Evolutionary conservation across 2,329 filamentous ascomycete species (phyloP), one percentile per base, ranked within the genome.

Genomic region (Aureobasidium sp.): DNA sequence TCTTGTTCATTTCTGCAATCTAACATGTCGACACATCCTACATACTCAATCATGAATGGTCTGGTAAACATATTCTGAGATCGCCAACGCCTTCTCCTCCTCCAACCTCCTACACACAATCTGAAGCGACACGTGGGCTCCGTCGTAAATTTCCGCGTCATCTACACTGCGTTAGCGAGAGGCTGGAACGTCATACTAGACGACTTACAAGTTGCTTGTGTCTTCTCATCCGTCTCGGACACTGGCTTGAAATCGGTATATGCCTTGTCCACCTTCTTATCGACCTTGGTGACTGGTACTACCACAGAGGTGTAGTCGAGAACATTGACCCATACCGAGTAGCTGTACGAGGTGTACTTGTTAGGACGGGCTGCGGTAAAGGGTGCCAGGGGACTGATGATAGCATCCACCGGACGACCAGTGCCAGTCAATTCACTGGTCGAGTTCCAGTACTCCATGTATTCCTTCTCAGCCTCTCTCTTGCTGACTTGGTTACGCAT

Each of bases 381-480:
- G 0, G 82, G 79, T 1, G 80, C 79, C 9, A 82, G 67, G 0
- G 81, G 79, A 64, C 76, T 74, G 17, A 84, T 78, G 1, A 84
- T 68, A 0, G 79, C 81, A 67, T 88, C 85, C 0, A 87, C 82
- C 17, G 72, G 71, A 48, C 69, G 63, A 3, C 72, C 73, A 2
- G 74, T 82, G 29, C 77, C 79, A 0, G 82, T 84, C n/a, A 75
- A 51, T 4, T 75, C 71, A 0, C 72, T 75, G 0, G 82, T 85
- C 15, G 75, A 78, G 64, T 86, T 85, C 84, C 84, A 87, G 68
- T 85, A 87, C 57, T 87, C 84, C 71, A 84, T 78, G 65, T 87
- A 87, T 20, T 76, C 72, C 63, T 81, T 82, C 67, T 85, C 82
- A 55, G 79, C 82, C 29, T 81, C 75, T 1, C 84, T 76, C 63